Evolutionary conservation across 805 yeast species (phyloP).

Genomic region (Ogataea pini): DNA sequence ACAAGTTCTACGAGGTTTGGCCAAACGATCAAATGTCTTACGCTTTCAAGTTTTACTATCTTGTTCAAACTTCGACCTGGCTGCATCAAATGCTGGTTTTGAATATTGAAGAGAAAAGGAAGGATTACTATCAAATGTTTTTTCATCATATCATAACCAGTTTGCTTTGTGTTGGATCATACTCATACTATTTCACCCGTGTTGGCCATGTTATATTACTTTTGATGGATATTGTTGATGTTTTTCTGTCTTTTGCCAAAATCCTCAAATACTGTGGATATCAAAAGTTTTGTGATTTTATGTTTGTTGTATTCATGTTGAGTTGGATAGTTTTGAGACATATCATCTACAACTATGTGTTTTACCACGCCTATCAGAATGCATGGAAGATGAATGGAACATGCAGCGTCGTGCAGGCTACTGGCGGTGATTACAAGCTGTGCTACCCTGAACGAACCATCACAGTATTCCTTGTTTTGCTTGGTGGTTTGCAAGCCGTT

Average conservation of each 20-base stretch:
- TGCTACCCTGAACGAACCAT: constrained; percentile 53
- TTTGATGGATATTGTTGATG: constrained; percentile 84
- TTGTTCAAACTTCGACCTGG: constrained; percentile 76
- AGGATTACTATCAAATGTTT: constrained; percentile 85
- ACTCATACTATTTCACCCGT: constrained; percentile 67
- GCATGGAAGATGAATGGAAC: constrained; percentile 46
- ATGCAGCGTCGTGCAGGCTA: constrained; percentile 41
- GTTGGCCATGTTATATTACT: constrained; percentile 78
- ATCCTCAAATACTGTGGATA: constrained; percentile 72
- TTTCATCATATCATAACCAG: constrained; percentile 84
- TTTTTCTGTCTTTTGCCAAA: constrained; percentile 70
- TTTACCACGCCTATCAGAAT: constrained; percentile 56
- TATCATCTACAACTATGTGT: constrained; percentile 66
- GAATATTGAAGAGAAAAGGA: constrained; percentile 75
- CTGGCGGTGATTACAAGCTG: constrained; percentile 29
- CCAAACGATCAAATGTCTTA: constrained; percentile 64
- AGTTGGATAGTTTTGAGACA: constrained; percentile 76
- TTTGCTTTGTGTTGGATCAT: constrained; percentile 66
- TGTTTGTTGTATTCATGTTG: constrained; percentile 66
- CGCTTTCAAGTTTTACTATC: constrained; percentile 65
- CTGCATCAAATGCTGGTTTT: constrained; percentile 75
- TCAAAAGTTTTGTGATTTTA: constrained; percentile 58
- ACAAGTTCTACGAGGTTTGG: constrained; percentile 65
- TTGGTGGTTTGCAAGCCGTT: constrained; percentile 66
- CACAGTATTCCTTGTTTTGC: constrained; percentile 50